phyloP scores from a whole-genome alignment of 1,284 basidiomycete genomes.

The Inonotus hispidus region DNA sequence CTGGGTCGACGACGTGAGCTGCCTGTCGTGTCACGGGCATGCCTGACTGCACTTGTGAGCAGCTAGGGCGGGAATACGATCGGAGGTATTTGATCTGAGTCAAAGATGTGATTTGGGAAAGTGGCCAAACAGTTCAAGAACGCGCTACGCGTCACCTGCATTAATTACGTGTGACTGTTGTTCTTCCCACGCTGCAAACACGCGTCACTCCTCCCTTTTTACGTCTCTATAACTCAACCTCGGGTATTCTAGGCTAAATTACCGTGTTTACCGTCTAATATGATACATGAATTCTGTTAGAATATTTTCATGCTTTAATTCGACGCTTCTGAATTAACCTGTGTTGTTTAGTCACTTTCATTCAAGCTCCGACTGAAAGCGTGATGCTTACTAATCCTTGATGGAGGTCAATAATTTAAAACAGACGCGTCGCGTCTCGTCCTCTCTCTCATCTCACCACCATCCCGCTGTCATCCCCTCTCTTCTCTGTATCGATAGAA shows the following conservation, averaged over 20 bases:
- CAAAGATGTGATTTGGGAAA: not conserved
- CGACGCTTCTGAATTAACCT: not conserved
- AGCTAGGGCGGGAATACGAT: not conserved
- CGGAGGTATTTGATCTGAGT: not conserved
- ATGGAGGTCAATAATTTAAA: slow-evolving; percentile 9
- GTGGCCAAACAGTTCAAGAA: slow-evolving; percentile 17
- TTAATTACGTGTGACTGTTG: slow-evolving; percentile 2
- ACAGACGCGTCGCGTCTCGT: slow-evolving; percentile 16
- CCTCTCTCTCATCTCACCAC: slow-evolving; percentile 2
- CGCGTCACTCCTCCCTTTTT: not conserved
- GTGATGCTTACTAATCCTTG: not conserved
- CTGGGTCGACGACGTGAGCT: slow-evolving; percentile 32
- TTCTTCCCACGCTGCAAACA: slow-evolving; percentile 4
- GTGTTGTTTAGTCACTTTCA: not conserved
- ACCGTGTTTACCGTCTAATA: not conserved
- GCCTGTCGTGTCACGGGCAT: slow-evolving; percentile 18
- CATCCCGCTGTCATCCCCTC: not conserved
- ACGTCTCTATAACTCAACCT: not conserved
- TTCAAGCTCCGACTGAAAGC: slow-evolving; percentile 12
- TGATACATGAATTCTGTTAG: not conserved
- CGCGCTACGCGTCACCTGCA: slow-evolving; percentile 12
- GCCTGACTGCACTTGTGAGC: not conserved
- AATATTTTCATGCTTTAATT: not conserved
- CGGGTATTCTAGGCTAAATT: not conserved
- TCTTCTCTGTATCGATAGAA: not conserved